Base-by-base conservation (phyloP, 2,329 filamentous ascomycete species). In the Rutstroemia sydowiana region DNA sequence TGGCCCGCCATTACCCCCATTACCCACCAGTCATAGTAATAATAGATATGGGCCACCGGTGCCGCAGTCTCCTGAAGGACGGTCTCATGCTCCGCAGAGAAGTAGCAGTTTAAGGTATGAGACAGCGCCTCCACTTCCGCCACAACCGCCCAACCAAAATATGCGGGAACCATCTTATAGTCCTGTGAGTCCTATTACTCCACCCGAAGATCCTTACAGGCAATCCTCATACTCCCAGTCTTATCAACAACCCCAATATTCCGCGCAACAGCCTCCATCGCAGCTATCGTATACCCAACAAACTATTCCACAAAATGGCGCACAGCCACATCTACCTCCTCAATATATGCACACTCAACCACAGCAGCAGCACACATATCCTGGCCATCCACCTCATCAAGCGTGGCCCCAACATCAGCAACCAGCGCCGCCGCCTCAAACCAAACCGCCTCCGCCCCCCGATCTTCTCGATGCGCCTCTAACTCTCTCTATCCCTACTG, bases 401-500 rank as follows among this genome's bases (percentile, higher is more conserved):
- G 57, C 58, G 51, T 58, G 55, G 56, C 56, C 60, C 42, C 65
- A 66, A 57, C 65, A 59, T 36, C 60, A 64, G n/a, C 52, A 51
- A n/a, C 56, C 64, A 48, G 10, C n/a, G 4, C 64, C 65, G 45
- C 63, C 56, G 37, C 59, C 54, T 2, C 69, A 69, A 54, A 59
- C 65, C n/a, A 69, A 69, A 52, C 63, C 65, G 0, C 63, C 62
- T 28, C 65, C 63, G 44, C 60, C 60, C 60, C 68, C 70, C 48
- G 81, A 86, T 60, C 75, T 86, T 43, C 73, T 87, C 48, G 64
- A 66, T 45, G 61, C 59, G 0, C 78, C 79, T 30, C 67, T 82
- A 13, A 74, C 74, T 9, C 68, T 80, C 21, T 61, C 72, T 14
- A 70, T 78, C 11, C 74, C 78, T 2, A 69, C 73, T 10, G 42